Evolutionary conservation across 306 rosid genomes (phyloP).

Genomic region (Morella rubra): DNA sequence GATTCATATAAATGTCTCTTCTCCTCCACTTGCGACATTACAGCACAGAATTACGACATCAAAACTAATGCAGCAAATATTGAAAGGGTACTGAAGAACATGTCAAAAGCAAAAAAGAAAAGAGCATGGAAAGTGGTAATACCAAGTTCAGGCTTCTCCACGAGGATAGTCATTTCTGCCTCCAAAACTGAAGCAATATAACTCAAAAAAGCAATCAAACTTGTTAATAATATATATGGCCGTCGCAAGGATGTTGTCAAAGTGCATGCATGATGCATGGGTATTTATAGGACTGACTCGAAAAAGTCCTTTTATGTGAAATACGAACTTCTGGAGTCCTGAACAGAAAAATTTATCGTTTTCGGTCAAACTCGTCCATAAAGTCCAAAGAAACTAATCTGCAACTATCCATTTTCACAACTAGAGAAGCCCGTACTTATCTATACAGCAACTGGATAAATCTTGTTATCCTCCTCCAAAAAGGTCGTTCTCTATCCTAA

Average conservation of each 20-base stretch:
- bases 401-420: not conserved
- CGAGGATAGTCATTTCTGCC: conserved; percentile 48
- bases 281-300: not conserved
- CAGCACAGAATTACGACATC: not conserved
- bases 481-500: too few relatives aligned
- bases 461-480: not conserved
- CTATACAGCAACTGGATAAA: not conserved
- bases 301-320: not conserved
- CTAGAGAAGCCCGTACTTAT: not conserved
- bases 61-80: not conserved
- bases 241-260: not conserved
- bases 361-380: not conserved
- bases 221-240: not conserved
- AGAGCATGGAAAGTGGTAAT: not conserved
- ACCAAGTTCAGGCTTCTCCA: conserved; percentile 52
- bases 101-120: not conserved
- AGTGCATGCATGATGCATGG: not conserved
- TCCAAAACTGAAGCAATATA: not conserved
- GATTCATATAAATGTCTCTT: not conserved
- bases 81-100: not conserved
- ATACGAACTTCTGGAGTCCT: not conserved
- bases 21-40: conserved; percentile 1
- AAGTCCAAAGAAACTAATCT: not conserved
- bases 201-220: not conserved
- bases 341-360: not conserved